A percentile compares a stretch with the other conserved stretches of the same genome.
phyloP scores from a whole-genome alignment of 805 yeast species.

The Blastobotrys robertii region DNA sequence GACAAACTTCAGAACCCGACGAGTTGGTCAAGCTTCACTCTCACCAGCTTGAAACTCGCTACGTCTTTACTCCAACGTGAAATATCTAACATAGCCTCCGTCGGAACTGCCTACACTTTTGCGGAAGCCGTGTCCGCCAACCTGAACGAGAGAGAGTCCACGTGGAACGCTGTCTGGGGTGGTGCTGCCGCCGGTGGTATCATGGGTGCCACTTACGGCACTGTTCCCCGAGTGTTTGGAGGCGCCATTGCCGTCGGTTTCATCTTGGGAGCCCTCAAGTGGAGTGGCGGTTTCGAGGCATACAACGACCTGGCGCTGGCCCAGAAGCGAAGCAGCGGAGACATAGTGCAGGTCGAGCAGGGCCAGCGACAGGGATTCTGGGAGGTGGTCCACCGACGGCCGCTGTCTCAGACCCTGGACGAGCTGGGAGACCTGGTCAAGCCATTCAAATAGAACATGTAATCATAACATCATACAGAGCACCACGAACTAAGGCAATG shows the following conservation, averaged over 20 bases:
- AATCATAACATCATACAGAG: too few species aligned
- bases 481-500: too few species aligned
- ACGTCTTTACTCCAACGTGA: too few species aligned
- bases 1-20: too few species aligned
- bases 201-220: slow-evolving; percentile 27
- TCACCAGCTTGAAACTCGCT: too few species aligned
- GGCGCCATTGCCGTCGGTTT: slow-evolving; percentile 36
- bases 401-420: slow-evolving; percentile 67
- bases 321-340: slow-evolving; percentile 18
- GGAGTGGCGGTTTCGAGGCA: slow-evolving; percentile 20
- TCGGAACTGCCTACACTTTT: slow-evolving; percentile 39
- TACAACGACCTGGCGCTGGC: slow-evolving; percentile 25
- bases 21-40: too few species aligned
- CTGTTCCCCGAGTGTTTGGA: slow-evolving; percentile 36
- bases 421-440: slow-evolving; percentile 45
- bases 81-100: slow-evolving; percentile 22
- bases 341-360: slow-evolving; percentile 30
- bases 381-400: slow-evolving; percentile 75
- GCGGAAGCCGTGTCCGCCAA: slow-evolving; percentile 41
- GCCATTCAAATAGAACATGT: slow-evolving; percentile 12
- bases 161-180: slow-evolving; percentile 45
- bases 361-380: slow-evolving; percentile 52
- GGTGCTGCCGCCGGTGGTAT: slow-evolving; percentile 39
- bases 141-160: slow-evolving; percentile 53
- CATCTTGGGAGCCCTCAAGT: slow-evolving; percentile 33